A percentile compares a stretch with the other conserved stretches of the same genome.
These are phyloP conservation scores for Saccharomycopsis lassenensis DNA, from an alignment of 805 yeast species.

Conservation along the genomic window DNA sequence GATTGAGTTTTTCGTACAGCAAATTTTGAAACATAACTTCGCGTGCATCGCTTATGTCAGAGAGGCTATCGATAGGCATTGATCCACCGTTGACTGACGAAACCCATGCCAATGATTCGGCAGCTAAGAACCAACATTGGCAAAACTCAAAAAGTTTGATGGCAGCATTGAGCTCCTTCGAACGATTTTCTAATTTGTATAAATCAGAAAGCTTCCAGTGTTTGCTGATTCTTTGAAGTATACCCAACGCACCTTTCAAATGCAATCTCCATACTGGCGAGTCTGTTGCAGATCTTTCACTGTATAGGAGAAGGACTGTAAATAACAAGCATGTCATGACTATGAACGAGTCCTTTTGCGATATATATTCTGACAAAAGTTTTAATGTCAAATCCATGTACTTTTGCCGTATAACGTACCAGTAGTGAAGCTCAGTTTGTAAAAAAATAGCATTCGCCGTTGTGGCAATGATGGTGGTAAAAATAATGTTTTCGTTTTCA, in stretches of 20 bases:
- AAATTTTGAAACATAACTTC: background rate
- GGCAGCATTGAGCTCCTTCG: constrained; percentile 8
- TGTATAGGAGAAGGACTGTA: constrained; percentile 8
- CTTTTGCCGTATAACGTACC: constrained; percentile 5
- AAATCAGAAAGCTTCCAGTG: constrained; percentile 1
- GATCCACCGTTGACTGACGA: constrained; percentile 13
- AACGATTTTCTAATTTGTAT: background rate
- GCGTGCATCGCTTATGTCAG: constrained; percentile 5
- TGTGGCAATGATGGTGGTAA: constrained; percentile 9
- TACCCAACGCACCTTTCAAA: constrained; percentile 10
- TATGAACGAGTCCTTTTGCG: constrained; percentile 2
- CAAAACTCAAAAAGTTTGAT: constrained; percentile 11
- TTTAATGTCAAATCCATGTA: constrained; percentile 9
- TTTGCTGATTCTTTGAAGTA: constrained; percentile 4
- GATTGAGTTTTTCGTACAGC: constrained; percentile 4
- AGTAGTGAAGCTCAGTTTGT: constrained; percentile 9
- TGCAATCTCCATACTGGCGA: constrained; percentile 14
- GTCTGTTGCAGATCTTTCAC: constrained; percentile 10
- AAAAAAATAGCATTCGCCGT: constrained; percentile 5
- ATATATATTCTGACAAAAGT: constrained; percentile 3
- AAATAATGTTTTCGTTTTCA: constrained; percentile 3
- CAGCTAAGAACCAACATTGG: constrained; percentile 12
- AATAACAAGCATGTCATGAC: constrained; percentile 7
- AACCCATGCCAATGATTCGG: constrained; percentile 15
- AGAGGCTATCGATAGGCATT: constrained; percentile 1